Conservation (phyloP, 306 rosid genomes). For the Trifolium dubium region DNA sequence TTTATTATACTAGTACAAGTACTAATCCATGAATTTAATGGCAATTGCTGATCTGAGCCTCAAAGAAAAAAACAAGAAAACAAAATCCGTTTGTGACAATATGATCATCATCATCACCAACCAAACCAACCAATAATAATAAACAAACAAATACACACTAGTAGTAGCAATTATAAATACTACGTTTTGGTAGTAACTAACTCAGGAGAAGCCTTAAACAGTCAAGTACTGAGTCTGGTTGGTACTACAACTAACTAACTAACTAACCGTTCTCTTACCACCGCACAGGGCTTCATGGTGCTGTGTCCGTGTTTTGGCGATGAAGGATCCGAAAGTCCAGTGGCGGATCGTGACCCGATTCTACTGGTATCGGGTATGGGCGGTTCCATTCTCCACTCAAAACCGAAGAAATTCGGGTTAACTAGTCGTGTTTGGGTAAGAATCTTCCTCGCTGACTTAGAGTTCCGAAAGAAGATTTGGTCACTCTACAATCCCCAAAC, state of each 20-base stretch:
- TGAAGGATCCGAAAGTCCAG: constrained; percentile 36
- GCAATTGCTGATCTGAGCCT: not conserved
- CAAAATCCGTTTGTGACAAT: not conserved
- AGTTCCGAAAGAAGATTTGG: constrained; percentile 74
- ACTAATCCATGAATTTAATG: too few relatives aligned
- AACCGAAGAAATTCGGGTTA: constrained; percentile 65
- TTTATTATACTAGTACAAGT: too few relatives aligned
- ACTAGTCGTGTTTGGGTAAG: constrained; percentile 87
- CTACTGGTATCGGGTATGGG: constrained; percentile 86
- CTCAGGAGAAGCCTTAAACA: too few relatives aligned
- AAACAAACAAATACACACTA: not conserved
- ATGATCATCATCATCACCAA: not conserved
- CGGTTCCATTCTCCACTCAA: constrained; percentile 82
- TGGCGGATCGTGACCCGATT: constrained; percentile 70
- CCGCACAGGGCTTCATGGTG: too few relatives aligned
- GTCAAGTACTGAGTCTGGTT: not conserved
- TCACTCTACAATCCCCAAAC: constrained; percentile 81
- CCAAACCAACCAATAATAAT: not conserved
- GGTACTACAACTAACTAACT: too few relatives aligned
- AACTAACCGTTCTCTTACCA: not conserved
- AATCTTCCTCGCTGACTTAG: constrained; percentile 72
- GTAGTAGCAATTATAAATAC: constrained; percentile 16
- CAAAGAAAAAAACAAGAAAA: not conserved
- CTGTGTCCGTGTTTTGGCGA: constrained; percentile 60
- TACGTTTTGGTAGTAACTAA: not conserved